These are phyloP conservation scores for Sclerotinia nivalis DNA, from an alignment of 2,329 filamentous ascomycete species.

Conservation along the genomic window DNA sequence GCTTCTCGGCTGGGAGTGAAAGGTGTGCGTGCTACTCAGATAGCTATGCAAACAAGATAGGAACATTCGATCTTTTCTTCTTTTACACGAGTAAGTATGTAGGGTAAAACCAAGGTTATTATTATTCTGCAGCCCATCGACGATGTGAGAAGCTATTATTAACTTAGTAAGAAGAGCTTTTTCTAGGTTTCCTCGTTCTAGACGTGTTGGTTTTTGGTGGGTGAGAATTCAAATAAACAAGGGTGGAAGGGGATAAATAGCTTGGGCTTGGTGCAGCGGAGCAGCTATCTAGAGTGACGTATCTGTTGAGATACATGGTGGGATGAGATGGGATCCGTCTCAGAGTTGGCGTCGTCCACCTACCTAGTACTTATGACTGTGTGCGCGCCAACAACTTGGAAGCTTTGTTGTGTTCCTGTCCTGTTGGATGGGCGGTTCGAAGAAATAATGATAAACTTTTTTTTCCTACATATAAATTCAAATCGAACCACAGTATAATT, in stretches of 20 bases:
- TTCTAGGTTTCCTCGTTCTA: not conserved
- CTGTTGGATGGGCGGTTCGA: not conserved
- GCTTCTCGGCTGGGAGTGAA: not conserved
- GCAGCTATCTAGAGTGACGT: conserved; percentile 2
- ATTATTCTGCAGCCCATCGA: conserved; percentile 4
- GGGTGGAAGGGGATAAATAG: conserved; percentile 4
- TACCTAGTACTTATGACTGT: not conserved
- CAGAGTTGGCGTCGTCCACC: not conserved
- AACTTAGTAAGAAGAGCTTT: not conserved
- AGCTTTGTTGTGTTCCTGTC: not conserved
- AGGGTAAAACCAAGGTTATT: conserved; percentile 8
- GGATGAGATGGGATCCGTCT: not conserved
- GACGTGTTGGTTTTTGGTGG: not conserved
- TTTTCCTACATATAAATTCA: not conserved
- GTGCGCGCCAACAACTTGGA: not conserved
- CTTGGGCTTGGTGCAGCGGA: not conserved
- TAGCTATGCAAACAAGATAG: not conserved
- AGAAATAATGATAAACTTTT: not conserved
- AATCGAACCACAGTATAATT: too few relatives aligned
- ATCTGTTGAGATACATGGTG: not conserved
- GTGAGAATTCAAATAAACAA: not conserved
- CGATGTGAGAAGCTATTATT: not conserved
- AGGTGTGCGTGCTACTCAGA: not conserved
- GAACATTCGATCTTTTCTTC: conserved; percentile 1
- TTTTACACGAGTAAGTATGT: not conserved